Conservation (phyloP, 1,284 basidiomycete genomes). For the Xanthoconium separans region DNA sequence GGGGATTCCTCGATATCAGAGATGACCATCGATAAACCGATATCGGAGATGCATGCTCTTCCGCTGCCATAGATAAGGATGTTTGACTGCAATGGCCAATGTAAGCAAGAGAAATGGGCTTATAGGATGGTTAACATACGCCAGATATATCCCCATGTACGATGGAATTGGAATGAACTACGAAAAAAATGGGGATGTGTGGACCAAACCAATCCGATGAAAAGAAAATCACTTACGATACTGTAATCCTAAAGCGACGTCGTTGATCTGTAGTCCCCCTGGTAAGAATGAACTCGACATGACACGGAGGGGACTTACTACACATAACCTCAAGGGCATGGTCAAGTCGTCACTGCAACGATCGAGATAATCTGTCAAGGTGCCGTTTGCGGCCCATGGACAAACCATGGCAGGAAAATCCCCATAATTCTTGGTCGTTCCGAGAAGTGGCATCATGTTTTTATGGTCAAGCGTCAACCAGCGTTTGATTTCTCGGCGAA, state of each 20-base stretch:
- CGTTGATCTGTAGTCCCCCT: conserved; percentile 16
- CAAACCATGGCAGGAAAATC: conserved; percentile 28
- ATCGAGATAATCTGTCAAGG: conserved; percentile 18
- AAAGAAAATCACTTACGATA: conserved; percentile 16
- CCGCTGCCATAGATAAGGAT: conserved; percentile 19
- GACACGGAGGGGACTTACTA: conserved; percentile 14
- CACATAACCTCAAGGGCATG: conserved; percentile 7
- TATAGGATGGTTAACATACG: conserved; percentile 10
- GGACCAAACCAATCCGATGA: not conserved
- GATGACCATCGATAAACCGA: conserved; percentile 20
- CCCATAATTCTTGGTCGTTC: conserved; percentile 24
- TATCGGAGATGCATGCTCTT: conserved; percentile 25
- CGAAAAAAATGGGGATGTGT: not conserved
- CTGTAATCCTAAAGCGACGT: conserved; percentile 26
- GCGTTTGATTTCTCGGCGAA: conserved; percentile 27
- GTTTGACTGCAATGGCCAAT: conserved; percentile 15
- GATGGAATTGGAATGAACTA: conserved; percentile 24
- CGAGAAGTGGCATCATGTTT: conserved; percentile 27
- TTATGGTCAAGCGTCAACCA: conserved; percentile 24
- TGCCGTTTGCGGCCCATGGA: conserved; percentile 28
- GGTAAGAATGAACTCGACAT: not conserved
- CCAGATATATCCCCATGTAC: conserved; percentile 33
- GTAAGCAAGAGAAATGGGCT: not conserved
- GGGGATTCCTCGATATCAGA: conserved; percentile 10
- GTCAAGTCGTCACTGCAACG: conserved; percentile 8